A percentile compares a stretch with the other conserved stretches of the same genome.
These are phyloP conservation scores for Globisporangium viniferum DNA, from an alignment of 352 stramenopile species.

Conservation along the genomic window DNA sequence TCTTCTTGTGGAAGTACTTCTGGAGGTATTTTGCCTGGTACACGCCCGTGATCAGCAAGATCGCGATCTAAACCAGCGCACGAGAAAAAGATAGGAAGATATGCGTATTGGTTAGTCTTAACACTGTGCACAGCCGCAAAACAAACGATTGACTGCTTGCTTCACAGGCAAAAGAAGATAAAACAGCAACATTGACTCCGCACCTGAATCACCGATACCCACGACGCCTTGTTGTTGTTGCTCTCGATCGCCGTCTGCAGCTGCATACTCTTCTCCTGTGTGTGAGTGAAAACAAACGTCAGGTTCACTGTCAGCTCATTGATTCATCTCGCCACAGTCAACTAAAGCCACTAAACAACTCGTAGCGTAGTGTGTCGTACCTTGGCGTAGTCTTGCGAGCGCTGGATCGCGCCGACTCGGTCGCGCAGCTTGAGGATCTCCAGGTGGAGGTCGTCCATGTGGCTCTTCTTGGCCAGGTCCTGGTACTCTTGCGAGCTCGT, in stretches of 20 bases:
- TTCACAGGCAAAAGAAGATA: too few relatives aligned
- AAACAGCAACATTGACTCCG: not conserved
- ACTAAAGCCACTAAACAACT: not conserved
- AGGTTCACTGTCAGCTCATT: not conserved
- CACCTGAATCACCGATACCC: slow-evolving; percentile 79
- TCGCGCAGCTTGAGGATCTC: slow-evolving; percentile 80
- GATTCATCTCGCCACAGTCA: not conserved
- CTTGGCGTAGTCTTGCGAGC: slow-evolving; percentile 84
- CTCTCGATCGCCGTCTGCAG: slow-evolving; percentile 73
- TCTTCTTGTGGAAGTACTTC: slow-evolving; percentile 84
- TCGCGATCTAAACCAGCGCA: slow-evolving; percentile 39
- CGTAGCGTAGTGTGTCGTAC: slow-evolving; percentile 18
- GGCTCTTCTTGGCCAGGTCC: slow-evolving; percentile 77
- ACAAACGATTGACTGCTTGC: too few relatives aligned
- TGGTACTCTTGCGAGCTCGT: slow-evolving; percentile 76
- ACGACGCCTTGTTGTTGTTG: slow-evolving; percentile 78
- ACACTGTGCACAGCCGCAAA: too few relatives aligned
- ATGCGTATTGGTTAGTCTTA: not conserved
- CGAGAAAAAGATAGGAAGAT: not conserved
- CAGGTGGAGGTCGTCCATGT: slow-evolving; percentile 79
- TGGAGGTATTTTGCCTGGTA: slow-evolving; percentile 82
- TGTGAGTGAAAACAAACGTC: not conserved
- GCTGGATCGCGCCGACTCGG: slow-evolving; percentile 73
- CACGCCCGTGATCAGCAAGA: slow-evolving; percentile 64
- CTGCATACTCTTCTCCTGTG: slow-evolving; percentile 62